Base-by-base conservation (phyloP, 129 eudicot species). In the Gnaphalium uliginosum region DNA sequence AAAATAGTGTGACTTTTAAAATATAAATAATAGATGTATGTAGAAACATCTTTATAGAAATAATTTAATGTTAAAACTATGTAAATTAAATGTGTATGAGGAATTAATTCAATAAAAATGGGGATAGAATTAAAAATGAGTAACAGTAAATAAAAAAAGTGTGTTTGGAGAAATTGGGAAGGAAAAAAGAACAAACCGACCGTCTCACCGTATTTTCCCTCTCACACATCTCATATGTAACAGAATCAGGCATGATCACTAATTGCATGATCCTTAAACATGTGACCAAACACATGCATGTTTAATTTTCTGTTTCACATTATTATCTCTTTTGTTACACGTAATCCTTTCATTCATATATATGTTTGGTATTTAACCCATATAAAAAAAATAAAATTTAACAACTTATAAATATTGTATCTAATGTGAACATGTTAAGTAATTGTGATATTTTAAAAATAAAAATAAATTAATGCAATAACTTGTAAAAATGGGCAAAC, bases 181-280 rank as follows among this genome's bases (percentile, higher is more conserved):
- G 35, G 74, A 8, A 43, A 79, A 58, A 80, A 66, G 79, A 80
- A 80, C 24, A 57, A 73, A 74, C 69, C 83, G 83, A 79, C 83
- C 79, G 58, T 73, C 83, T 79, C 8, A 73, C 75, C 74, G 59
- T 65, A 66, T 66, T 73, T 66, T 76, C 63, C 60, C 85, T 77
- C 35, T 76, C 85, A 76, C 85, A 56, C 76, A 85, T 81, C 80
- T 76, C 82, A 76, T 83, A 19, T 69, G 64, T 79, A 90, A 87
- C 90, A 81, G 81, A 87, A 85, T 87, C 81, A 69, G 90, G 96
- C 90, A 83, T 84, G 76, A 87, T 87, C 86, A 81, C 92, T 80
- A 79, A 79, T 90, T 87, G 96, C 92, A 90, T 90, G 96, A 90
- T 75, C 83, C 85, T 79, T 72, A 85, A 76, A 79, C 87, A 78